Conservation (phyloP, 2,329 filamentous ascomycete genomes). For the Claviceps arundinis region DNA sequence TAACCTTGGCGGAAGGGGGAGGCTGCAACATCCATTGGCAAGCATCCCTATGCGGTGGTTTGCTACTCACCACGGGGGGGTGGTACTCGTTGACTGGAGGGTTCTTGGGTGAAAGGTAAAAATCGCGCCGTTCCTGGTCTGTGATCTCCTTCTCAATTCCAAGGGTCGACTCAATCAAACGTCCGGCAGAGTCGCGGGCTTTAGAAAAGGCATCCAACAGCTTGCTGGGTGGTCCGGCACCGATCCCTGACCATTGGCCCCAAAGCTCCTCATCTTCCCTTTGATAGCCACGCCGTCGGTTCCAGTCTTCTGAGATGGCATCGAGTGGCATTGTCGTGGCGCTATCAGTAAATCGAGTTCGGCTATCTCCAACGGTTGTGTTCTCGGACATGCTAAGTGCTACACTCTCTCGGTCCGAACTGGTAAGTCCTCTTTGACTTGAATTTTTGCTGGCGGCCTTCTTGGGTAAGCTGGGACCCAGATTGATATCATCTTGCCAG, state of each 20-base stretch:
- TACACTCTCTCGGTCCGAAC: constrained; percentile 42
- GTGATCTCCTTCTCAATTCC: constrained; percentile 39
- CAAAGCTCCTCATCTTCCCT: constrained; percentile 80
- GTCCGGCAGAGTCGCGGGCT: constrained; percentile 41
- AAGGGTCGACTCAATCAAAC: constrained; percentile 38
- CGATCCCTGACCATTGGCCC: constrained; percentile 34
- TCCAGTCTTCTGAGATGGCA: constrained; percentile 47
- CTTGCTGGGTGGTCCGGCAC: constrained; percentile 37
- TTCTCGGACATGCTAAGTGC: constrained; percentile 24
- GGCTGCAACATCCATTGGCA: constrained; percentile 88
- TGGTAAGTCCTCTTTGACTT: constrained; percentile 47
- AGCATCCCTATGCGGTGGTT: constrained; percentile 53
- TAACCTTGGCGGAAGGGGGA: constrained; percentile 76
- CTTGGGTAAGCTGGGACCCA: constrained; percentile 64
- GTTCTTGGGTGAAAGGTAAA: constrained; percentile 46
- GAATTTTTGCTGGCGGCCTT: constrained; percentile 43
- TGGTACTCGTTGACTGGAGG: constrained; percentile 78
- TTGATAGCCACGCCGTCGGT: constrained; percentile 60
- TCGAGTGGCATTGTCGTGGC: constrained; percentile 24
- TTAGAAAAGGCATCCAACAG: constrained; percentile 46
- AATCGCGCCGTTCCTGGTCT: constrained; percentile 41
- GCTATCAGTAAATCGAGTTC: constrained; percentile 19
- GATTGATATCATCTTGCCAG: constrained; percentile 75
- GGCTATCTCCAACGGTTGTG: constrained; percentile 24
- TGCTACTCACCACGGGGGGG: constrained; percentile 70